Base-by-base conservation (phyloP, 2,329 filamentous ascomycete species). In the Colletotrichum karsti region DNA sequence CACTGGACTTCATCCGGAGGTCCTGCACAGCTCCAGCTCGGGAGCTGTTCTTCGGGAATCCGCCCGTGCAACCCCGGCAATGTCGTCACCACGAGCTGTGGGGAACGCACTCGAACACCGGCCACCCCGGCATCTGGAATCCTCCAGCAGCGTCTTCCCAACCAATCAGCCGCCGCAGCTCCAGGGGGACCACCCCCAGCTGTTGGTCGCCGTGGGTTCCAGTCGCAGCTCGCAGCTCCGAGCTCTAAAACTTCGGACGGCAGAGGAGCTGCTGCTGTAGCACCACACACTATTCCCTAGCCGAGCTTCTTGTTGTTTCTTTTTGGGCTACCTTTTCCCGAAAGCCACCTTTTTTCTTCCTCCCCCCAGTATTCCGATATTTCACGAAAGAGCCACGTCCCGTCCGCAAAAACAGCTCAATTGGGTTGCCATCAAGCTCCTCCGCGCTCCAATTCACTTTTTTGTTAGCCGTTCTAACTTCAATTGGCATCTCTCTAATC, bases 201-300 rank as follows among this genome's bases (percentile, higher is more conserved):
- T 50, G 35, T 24, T 56, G 37, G 46, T 18, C 26, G 44, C 33
- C 51, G 63, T 18, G 57, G 44, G 24, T 50, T 50, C 20, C 33
- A 51, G 30, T 41, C 39, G 35, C 30, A 68, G 61, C 65, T 68
- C 53, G 65, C 60, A 65, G 54, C 65, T 68, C 65, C 65, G 65
- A 68, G 60, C 65, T 68, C 65, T 33, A 59, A n/a, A 46, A 68
- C 60, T 68, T 65, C 65, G 65, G 65, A 68, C 61, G 65, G 60
- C 65, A 64, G 63, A 48, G 15, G 46, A 15, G 46, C 22, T 26
- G 46, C 46, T 22, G n/a, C 30, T 46, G 42, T 46, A 46, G 42
- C 42, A 46, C 42, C 20, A 22, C 42, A 35, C 30, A n/a, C 30
- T 35, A 46, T 20, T 12, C 55, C 37, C 41, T 42, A 48, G 24